Evolutionary conservation across 768 basidiomycete genomes (phyloP).

Genomic region (Trametes maxima): DNA sequence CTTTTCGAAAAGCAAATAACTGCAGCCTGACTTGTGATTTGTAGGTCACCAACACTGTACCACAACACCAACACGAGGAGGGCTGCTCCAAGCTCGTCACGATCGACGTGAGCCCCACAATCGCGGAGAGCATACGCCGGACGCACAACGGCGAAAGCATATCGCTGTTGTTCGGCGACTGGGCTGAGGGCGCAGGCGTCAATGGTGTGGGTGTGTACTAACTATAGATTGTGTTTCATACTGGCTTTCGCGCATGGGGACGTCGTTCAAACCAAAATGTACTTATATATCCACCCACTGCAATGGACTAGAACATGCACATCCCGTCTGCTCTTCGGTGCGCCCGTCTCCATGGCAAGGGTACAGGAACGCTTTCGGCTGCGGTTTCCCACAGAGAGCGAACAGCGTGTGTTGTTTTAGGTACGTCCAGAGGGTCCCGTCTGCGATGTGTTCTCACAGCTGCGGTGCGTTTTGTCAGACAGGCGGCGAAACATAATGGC

Average conservation of each 20-base stretch:
- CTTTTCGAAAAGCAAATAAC: neutral
- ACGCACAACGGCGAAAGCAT: constrained; percentile 96
- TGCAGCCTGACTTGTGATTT: neutral
- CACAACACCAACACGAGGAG: constrained; percentile 69
- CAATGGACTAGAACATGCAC: constrained; percentile 21
- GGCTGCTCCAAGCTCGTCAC: constrained; percentile 77
- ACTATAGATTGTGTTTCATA: constrained; percentile 15
- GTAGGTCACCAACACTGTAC: constrained; percentile 94
- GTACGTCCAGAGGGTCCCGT: constrained; percentile 8
- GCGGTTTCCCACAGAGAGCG: constrained; percentile 3
- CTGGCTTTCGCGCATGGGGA: constrained; percentile 14
- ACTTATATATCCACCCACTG: constrained; percentile 13
- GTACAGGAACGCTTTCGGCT: neutral
- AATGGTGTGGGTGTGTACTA: constrained; percentile 29
- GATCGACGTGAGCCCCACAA: constrained; percentile 88
- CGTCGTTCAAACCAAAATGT: constrained; percentile 24
- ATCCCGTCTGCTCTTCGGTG: neutral
- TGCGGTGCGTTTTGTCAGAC: constrained; percentile 14
- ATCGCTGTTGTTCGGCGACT: constrained; percentile 84
- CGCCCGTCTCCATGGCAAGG: constrained; percentile 22
- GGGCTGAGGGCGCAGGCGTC: constrained; percentile 51
- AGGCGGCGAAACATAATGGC: neutral
- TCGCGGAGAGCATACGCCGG: constrained; percentile 94
- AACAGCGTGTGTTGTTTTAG: constrained; percentile 2
- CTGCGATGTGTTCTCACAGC: constrained; percentile 12